A percentile compares a stretch with the other conserved stretches of the same genome.
Evolutionary conservation across 306 rosid species (phyloP).

Genomic region (Citrullus mucosospermus): DNA sequence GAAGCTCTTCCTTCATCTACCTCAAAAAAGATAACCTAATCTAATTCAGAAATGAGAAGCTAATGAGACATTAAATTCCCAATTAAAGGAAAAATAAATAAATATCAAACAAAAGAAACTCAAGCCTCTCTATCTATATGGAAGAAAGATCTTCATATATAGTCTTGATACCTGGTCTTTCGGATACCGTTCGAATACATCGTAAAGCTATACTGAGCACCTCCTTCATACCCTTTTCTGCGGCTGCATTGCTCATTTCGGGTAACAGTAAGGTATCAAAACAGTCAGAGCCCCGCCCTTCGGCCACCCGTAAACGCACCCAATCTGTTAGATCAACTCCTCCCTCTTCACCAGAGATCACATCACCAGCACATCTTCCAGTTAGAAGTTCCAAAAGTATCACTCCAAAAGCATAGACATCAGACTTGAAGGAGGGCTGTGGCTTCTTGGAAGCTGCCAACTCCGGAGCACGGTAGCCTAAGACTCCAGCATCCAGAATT

Average conservation of each 20-base stretch:
- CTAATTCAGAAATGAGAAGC: slow-evolving; percentile 25
- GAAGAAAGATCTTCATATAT: slow-evolving; percentile 94
- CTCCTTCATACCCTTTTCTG: slow-evolving; percentile 88
- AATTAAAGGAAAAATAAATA: slow-evolving; percentile 5
- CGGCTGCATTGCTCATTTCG: slow-evolving; percentile 50
- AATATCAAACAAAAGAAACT: slow-evolving; percentile 23
- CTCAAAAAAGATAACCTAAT: slow-evolving; percentile 2
- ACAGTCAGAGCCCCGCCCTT: slow-evolving; percentile 81
- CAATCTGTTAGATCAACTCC: slow-evolving; percentile 86
- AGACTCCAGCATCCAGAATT: slow-evolving; percentile 88
- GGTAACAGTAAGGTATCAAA: slow-evolving; percentile 54
- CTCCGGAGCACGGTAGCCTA: slow-evolving; percentile 95
- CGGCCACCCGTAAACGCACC: slow-evolving; percentile 63
- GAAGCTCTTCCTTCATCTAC: slow-evolving; percentile 2
- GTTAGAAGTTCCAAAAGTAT: slow-evolving; percentile 72
- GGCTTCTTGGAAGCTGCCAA: slow-evolving; percentile 93
- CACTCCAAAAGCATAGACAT: slow-evolving; percentile 93
- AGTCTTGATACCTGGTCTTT: slow-evolving; percentile 90
- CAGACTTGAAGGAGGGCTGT: slow-evolving; percentile 89
- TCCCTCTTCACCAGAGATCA: slow-evolving; percentile 69
- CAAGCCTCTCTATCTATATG: slow-evolving; percentile 32
- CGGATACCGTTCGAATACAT: slow-evolving; percentile 66
- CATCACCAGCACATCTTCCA: slow-evolving; percentile 98
- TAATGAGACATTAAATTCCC: slow-evolving; percentile 72
- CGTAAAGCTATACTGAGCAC: slow-evolving; percentile 72